Evolutionary conservation across 192 early-diverging fungal species (phyloP).

Genomic region (Anaeromyces robustus): DNA sequence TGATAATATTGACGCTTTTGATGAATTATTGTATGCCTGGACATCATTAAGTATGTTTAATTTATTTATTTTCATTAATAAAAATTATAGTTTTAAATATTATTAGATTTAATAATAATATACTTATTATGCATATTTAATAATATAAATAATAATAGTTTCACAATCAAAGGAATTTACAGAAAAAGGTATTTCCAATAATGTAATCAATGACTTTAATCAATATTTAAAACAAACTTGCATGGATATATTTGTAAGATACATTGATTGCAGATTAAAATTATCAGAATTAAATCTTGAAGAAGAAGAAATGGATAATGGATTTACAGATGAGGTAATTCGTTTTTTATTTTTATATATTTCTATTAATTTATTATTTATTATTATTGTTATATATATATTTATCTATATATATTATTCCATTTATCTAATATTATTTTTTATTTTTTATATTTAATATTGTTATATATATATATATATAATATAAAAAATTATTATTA

Average conservation of each 20-base stretch:
- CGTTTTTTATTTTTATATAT: no score
- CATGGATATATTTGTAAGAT: neutral
- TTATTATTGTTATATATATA: no score
- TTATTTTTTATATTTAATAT: no score
- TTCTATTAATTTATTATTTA: no score
- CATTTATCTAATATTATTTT: no score
- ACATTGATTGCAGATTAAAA: neutral
- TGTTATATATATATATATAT: no score
- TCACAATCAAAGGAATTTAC: neutral
- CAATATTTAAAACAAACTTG: neutral
- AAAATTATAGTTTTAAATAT: no score
- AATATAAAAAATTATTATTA: no score
- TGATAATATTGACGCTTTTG: conserved; percentile 38
- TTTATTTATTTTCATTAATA: no score
- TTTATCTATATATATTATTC: no score
- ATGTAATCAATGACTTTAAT: neutral
- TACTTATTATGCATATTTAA: no score
- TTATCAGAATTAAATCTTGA: neutral
- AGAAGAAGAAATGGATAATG: neutral
- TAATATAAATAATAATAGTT: neutral
- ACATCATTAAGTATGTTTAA: conserved; percentile 27
- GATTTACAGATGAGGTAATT: neutral
- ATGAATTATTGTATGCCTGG: conserved; percentile 45
- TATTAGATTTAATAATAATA: no score
- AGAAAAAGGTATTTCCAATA: neutral